Conservation (phyloP, 1,139 yeast genomes). For the Suhomyces bribrorum region DNA sequence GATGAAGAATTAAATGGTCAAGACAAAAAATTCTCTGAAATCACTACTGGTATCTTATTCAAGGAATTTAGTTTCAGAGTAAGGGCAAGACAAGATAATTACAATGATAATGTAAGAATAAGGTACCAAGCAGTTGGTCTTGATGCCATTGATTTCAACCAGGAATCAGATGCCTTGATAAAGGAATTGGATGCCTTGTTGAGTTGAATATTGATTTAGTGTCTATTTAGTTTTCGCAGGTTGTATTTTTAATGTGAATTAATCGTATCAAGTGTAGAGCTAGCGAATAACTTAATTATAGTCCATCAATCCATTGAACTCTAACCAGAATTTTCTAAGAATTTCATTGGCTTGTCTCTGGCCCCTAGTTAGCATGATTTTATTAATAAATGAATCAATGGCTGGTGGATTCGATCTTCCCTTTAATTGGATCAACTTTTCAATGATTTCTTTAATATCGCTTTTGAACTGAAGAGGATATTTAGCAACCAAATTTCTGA, state of each 20-base stretch:
- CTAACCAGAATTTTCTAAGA: conserved; percentile 66
- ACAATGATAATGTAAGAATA: conserved; percentile 75
- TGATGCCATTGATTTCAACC: conserved; percentile 55
- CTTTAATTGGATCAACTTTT: conserved; percentile 13
- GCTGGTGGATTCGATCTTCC: not conserved
- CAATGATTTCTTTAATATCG: conserved; percentile 39
- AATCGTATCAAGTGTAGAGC: not conserved
- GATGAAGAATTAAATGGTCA: conserved; percentile 36
- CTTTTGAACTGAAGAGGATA: conserved; percentile 48
- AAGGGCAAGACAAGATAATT: conserved; percentile 81
- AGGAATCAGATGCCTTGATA: conserved; percentile 63
- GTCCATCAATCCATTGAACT: conserved; percentile 50
- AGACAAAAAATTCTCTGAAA: conserved; percentile 48
- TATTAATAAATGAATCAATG: conserved; percentile 46
- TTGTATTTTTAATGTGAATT: conserved; percentile 7
- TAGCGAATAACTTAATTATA: conserved; percentile 23
- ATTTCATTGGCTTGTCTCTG: conserved; percentile 57
- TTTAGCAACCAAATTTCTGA: conserved; percentile 55
- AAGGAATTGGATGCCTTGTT: conserved; percentile 48
- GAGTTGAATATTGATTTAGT: conserved; percentile 17
- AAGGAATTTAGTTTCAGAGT: conserved; percentile 77
- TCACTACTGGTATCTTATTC: conserved; percentile 58
- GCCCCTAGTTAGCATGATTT: conserved; percentile 64
- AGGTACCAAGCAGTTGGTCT: conserved; percentile 68
- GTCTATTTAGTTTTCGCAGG: conserved; percentile 2